Conservation (phyloP, 2,329 filamentous ascomycete species). For the Mycosphaerelloides madeirae region DNA sequence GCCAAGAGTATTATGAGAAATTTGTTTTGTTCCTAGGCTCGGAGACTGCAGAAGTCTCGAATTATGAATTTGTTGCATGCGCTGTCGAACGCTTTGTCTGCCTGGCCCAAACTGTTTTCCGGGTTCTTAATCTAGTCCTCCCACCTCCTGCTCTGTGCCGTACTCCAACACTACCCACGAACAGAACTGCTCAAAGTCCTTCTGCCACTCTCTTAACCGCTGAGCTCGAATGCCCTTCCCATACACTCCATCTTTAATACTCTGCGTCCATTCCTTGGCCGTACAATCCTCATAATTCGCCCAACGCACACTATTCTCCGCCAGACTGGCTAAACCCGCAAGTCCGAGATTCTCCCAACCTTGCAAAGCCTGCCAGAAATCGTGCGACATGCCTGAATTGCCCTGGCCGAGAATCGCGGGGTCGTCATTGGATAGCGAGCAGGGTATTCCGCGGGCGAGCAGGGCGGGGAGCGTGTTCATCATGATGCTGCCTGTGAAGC, state of each 20-base stretch:
- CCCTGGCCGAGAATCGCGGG: slow-evolving; percentile 84
- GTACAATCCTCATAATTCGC: slow-evolving; percentile 79
- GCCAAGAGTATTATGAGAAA: too few species aligned
- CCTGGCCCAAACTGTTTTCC: not conserved
- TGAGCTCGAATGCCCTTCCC: slow-evolving; percentile 67
- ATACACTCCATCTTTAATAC: slow-evolving; percentile 67
- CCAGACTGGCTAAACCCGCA: slow-evolving; percentile 77
- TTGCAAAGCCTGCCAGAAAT: slow-evolving; percentile 91
- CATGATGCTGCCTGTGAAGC: slow-evolving; percentile 70
- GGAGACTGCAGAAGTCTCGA: too few species aligned
- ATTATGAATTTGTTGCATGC: too few species aligned
- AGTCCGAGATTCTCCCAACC: slow-evolving; percentile 89
- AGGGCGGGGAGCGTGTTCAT: slow-evolving; percentile 78
- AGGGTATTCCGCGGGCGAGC: slow-evolving; percentile 76
- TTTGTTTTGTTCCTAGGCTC: too few species aligned
- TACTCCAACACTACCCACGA: slow-evolving; percentile 81
- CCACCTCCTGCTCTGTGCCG: slow-evolving; percentile 27
- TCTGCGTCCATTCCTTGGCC: slow-evolving; percentile 64
- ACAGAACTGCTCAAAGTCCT: slow-evolving; percentile 85
- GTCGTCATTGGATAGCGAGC: slow-evolving; percentile 84
- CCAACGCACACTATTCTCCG: slow-evolving; percentile 90
- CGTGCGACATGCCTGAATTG: slow-evolving; percentile 75
- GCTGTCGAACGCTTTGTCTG: too few species aligned
- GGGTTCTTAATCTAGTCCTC: slow-evolving; percentile 20
- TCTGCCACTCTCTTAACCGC: slow-evolving; percentile 70